Conservation (phyloP, 1,284 basidiomycete species). For the Pisolithus thermaeus region DNA sequence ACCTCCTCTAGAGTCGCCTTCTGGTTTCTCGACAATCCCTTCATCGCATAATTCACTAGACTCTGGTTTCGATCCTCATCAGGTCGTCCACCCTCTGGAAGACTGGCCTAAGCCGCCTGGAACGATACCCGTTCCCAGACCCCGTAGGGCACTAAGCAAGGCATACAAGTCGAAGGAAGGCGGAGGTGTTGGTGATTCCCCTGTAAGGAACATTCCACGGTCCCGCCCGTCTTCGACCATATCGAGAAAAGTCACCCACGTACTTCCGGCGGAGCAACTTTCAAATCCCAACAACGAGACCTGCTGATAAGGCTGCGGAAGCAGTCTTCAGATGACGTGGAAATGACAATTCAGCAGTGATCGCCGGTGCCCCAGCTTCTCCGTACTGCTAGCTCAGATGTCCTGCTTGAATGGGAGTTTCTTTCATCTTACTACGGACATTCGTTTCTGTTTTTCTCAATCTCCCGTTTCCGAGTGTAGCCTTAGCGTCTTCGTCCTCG, state of each 20-base stretch:
- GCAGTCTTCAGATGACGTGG: too few species aligned
- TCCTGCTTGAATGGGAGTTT: too few species aligned
- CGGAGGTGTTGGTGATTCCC: neutral
- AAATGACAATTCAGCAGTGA: too few species aligned
- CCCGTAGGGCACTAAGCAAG: conserved; percentile 5
- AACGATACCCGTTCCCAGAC: conserved; percentile 7
- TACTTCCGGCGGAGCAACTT: neutral
- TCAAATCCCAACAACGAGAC: neutral
- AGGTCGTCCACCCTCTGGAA: conserved; percentile 5
- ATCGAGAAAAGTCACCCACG: neutral
- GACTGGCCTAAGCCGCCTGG: conserved; percentile 20
- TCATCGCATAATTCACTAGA: conserved; percentile 25
- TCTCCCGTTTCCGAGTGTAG: neutral
- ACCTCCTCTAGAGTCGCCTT: conserved; percentile 31
- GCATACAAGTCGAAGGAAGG: too few species aligned
- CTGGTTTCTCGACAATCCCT: conserved; percentile 24
- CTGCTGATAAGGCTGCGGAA: neutral
- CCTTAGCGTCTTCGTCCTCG: neutral
- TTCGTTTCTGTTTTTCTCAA: too few species aligned
- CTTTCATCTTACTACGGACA: too few species aligned
- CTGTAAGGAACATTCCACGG: neutral
- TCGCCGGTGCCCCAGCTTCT: too few species aligned
- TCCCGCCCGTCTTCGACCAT: neutral
- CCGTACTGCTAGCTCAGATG: too few species aligned
- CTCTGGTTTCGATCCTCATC: conserved; percentile 20